phyloP scores from a whole-genome alignment of 2,329 filamentous ascomycete genomes.

The Chrysosphaeria jannelii region DNA sequence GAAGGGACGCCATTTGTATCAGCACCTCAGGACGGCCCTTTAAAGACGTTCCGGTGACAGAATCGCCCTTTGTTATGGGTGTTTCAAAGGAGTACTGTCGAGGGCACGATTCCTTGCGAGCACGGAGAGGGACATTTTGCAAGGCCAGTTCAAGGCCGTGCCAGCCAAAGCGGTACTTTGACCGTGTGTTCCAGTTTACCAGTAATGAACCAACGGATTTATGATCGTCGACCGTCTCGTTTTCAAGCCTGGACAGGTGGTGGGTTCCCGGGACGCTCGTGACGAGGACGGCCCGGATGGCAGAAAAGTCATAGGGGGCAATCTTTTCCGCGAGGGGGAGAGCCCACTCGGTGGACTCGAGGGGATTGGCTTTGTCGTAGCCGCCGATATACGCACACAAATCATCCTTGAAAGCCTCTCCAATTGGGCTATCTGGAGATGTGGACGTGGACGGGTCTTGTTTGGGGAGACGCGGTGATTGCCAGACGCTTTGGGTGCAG shows the following conservation, averaged over 20 bases:
- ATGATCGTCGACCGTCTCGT: constrained; percentile 4
- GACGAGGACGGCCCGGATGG: constrained; percentile 39
- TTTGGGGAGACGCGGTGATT: constrained; percentile 38
- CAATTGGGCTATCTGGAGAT: too few species aligned
- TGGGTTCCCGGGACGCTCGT: constrained; percentile 49
- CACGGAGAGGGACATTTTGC: constrained; percentile 16
- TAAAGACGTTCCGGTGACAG: too few species aligned
- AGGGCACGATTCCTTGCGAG: background rate
- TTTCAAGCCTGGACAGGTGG: constrained; percentile 12
- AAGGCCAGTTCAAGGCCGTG: constrained; percentile 30
- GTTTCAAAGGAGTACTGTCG: too few species aligned
- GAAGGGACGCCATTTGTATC: constrained; percentile 50
- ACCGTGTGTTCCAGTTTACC: too few species aligned
- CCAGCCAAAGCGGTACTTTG: constrained; percentile 19
- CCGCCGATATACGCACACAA: constrained; percentile 39
- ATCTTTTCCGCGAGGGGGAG: too few species aligned
- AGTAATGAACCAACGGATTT: too few species aligned
- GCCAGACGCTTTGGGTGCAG: constrained; percentile 65
- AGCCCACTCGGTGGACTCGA: constrained; percentile 21
- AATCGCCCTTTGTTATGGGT: too few species aligned
- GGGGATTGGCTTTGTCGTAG: constrained; percentile 33
- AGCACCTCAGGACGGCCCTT: constrained; percentile 11
- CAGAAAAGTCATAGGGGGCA: constrained; percentile 34
- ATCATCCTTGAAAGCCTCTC: constrained; percentile 34
- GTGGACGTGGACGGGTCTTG: too few species aligned